Evolutionary conservation across 805 yeast species (phyloP), one percentile per base, ranked within the genome.

Genomic region (Cyberlindnera americana): DNA sequence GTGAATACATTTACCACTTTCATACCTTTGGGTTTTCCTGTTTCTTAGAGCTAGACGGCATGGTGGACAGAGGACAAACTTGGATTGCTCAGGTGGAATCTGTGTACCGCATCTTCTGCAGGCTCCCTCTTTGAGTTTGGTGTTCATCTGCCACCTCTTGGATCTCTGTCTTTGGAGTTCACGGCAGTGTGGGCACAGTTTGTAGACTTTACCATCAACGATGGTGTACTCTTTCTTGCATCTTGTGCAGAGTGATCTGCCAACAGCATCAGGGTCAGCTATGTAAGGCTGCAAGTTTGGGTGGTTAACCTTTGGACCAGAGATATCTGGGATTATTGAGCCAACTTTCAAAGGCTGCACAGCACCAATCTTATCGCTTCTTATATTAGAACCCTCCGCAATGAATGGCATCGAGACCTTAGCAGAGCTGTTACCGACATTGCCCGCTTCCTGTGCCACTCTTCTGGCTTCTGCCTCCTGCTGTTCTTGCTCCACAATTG

Each of bases 1-100:
- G 53, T 81, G 86, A 13, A 81, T 83, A 61, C 87, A 81, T 50
- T 72, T 72, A 1, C 87, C 86, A 47, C 69, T 72, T 11, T 77
- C 76, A 6, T 77, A 82, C 29, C 87, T 63, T 38, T 67, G 70
- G 1, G 78, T 77, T 52, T 81, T 81, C 33, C 78, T 62, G 2
- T 70, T 62, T 46, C 86, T 63, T 23, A 80, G 61, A 28, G 72
- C 69, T 48, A 65, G 68, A 29, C 87, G 65, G 51, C 87, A 81
- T 30, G 66, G 67, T 5, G 78, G 77, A 59, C 87, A 81, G 33
- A 81, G 59, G 0, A 78, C 85, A 57, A 59, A 81, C 38, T 71
- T 68, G 28, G 66, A 64, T 37, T 72, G 73, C 17, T 73, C 78
- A 0, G 58, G 57, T 0, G 82, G 75, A 24, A 80, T 74, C 8